phyloP scores from a whole-genome alignment of 495 filamentous ascomycete species.

The Neurospora cerealis region DNA sequence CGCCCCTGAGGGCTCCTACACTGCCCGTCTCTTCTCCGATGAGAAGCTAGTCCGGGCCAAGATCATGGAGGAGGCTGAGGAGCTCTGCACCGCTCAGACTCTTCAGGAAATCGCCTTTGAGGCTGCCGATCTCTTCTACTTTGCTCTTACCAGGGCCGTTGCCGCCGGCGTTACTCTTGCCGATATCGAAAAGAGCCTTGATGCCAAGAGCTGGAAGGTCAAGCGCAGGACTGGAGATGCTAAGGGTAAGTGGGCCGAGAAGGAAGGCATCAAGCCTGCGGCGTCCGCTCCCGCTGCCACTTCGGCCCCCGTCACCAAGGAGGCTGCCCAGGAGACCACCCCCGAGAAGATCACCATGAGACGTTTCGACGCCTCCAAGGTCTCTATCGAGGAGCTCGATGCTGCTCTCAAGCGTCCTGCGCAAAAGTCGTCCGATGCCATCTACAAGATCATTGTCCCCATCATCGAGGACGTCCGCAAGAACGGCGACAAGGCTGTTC shows the following conservation, averaged over 20 bases:
- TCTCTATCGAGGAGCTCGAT: constrained; percentile 48
- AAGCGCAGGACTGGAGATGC: constrained; percentile 87
- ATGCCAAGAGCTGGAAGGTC: constrained; percentile 89
- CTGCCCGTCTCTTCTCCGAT: constrained; percentile 82
- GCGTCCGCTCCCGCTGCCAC: constrained; percentile 16
- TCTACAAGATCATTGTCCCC: constrained; percentile 79
- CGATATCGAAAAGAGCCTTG: constrained; percentile 84
- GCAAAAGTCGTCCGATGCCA: constrained; percentile 80
- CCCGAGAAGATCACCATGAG: constrained; percentile 72
- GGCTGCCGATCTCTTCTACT: constrained; percentile 91
- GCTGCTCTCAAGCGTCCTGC: constrained; percentile 76
- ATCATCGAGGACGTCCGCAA: constrained; percentile 79
- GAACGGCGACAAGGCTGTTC: constrained; percentile 74
- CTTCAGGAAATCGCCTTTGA: constrained; percentile 85
- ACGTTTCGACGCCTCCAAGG: constrained; percentile 56
- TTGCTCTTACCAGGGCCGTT: constrained; percentile 81
- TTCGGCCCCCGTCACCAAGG: constrained; percentile 4
- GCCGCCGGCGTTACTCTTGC: constrained; percentile 71
- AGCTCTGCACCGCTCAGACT: constrained; percentile 75
- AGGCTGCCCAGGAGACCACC: constrained; percentile 38
- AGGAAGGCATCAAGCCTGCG: constrained; percentile 55
- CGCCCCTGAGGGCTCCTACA: constrained; percentile 86
- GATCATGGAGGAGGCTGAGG: constrained; percentile 96
- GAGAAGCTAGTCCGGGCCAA: constrained; percentile 83
- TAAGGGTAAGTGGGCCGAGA: constrained; percentile 79